Percentiles rank a stretch among this genome's conserved stretches.
These are phyloP conservation scores for Discostella stelligeroides DNA, from an alignment of 108 stramenopile species.

Conservation along the genomic window DNA sequence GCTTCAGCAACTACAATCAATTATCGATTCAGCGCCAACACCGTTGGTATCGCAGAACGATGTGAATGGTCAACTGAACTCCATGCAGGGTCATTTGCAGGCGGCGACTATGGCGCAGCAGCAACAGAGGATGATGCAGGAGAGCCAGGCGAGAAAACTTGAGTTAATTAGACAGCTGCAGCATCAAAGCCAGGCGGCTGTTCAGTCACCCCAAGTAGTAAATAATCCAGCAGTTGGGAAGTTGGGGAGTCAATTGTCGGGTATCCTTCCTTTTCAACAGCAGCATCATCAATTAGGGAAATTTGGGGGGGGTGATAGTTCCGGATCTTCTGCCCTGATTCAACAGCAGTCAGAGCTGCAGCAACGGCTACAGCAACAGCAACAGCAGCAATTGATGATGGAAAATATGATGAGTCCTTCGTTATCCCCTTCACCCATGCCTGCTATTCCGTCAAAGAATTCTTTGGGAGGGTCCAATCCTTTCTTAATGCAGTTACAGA, in stretches of 20 bases:
- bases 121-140: neutral
- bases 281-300: neutral
- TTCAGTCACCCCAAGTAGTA: neutral
- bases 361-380: neutral
- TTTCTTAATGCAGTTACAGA: neutral
- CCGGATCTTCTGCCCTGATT: neutral
- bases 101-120: slow-evolving; percentile 6
- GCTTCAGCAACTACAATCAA: slow-evolving; percentile 29
- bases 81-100: slow-evolving; percentile 2
- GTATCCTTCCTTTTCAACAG: neutral
- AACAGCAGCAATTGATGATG: neutral
- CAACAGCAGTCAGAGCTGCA: slow-evolving; percentile 1
- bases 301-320: slow-evolving; percentile 2
- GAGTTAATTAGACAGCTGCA: neutral
- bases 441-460: neutral
- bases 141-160: neutral
- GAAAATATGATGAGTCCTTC: neutral
- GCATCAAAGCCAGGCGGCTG: slow-evolving; percentile 6
- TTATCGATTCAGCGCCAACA: slow-evolving; percentile 17
- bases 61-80: neutral
- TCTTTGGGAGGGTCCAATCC: neutral
- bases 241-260: neutral
- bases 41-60: neutral
- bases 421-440: neutral
- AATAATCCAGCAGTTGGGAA: neutral